Base-by-base conservation (phyloP, 2,329 filamentous ascomycete species). In the Phoma sp. region DNA sequence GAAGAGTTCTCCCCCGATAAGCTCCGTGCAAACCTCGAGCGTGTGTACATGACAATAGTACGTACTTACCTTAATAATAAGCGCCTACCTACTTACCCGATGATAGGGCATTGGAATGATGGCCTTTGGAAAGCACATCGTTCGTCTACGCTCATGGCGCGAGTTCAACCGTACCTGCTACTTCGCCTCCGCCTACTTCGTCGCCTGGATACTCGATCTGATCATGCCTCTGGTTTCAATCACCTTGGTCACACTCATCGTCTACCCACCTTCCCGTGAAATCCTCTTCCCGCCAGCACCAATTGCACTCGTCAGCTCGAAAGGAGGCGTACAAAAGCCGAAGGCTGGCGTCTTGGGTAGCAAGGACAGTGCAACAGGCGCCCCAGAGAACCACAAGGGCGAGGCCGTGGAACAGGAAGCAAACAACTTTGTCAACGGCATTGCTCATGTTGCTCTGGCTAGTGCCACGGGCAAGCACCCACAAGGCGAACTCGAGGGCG, bases 1-100 rank as follows among this genome's bases (percentile, higher is more conserved):
- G 91, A 95, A 61, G 89, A 93, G 52, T 95, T 95, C 71, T 91
- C 89, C 0, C 91, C 91, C 0, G 91, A 95, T 67, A 95, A 95
- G 76, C 78, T 96, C 37, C 83, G 91, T 10, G 85, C 87, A 2
- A 92, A 89, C 47, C 71, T 95, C 4, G 92, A 96, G 74, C 82
- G 92, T 12, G 77, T 95, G 10, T 96, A 96, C 71, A 92, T 92
- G 82, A 91, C 88, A 0, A 85, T 96, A 0, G 78, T 74, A 69
- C 53, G 73, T 53, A 12, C 26, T 3, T 34, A 7, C 0, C 7
- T 23, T 7, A 1, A 17, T n/a, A 14, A 5, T 1, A 7, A 12
- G 23, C 3, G 3, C 7, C 11, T 15, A 1, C 5, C 18, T 25
- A 18, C 55, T 67, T 17, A 69, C 52, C 15, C 5, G 14, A 26